Conservation (phyloP, 2,329 filamentous ascomycete species). For the Byssochlamys sp. region DNA sequence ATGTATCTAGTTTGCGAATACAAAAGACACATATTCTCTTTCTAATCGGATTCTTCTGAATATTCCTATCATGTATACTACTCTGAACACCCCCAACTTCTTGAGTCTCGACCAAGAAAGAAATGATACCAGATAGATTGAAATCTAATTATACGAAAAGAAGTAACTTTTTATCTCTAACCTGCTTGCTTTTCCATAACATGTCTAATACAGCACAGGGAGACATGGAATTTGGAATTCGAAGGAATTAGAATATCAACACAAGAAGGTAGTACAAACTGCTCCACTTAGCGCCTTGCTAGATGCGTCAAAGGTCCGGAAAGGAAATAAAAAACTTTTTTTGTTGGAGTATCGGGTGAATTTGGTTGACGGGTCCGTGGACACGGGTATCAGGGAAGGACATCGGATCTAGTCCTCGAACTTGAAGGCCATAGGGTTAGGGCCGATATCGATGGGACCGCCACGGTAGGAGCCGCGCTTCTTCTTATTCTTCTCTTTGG, state of each 20-base stretch:
- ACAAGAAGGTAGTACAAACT: neutral
- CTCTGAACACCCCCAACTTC: too few species aligned
- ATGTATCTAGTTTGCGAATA: neutral
- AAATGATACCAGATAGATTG: too few species aligned
- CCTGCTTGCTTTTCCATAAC: neutral
- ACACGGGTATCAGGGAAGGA: neutral
- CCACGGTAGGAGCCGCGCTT: constrained; percentile 84
- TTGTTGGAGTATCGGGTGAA: constrained; percentile 4
- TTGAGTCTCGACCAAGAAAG: neutral
- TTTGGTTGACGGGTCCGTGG: neutral
- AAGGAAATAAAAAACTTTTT: neutral
- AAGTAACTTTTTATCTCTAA: neutral
- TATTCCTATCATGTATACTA: neutral
- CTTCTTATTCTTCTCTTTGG: constrained; percentile 99
- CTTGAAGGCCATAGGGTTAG: constrained; percentile 71
- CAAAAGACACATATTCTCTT: neutral
- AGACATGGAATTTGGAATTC: neutral
- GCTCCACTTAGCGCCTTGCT: constrained; percentile 23
- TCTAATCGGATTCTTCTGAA: neutral
- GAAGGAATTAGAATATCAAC: neutral
- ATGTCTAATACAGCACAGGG: neutral
- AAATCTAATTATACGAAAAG: neutral
- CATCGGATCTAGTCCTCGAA: constrained; percentile 64
- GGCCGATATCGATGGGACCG: constrained; percentile 71
- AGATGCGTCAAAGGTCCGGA: constrained; percentile 1